Percentiles rank a stretch among this genome's conserved stretches.
These are phyloP conservation scores for Pugionium dolabratum DNA, from an alignment of 345 rosid species.

Conservation along the genomic window DNA sequence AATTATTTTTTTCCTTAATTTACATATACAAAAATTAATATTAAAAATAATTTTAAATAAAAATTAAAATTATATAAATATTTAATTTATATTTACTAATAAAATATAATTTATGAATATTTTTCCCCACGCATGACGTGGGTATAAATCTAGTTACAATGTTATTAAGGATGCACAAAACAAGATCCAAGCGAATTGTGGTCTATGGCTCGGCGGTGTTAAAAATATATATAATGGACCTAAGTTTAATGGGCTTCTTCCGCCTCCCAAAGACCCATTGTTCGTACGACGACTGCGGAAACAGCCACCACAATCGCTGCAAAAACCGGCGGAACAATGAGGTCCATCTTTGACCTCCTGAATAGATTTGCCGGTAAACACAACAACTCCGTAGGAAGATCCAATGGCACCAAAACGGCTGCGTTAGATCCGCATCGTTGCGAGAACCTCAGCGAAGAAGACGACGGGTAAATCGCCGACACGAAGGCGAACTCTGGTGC, in stretches of 20 bases:
- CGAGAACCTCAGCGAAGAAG: slow-evolving; percentile 45
- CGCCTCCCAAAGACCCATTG: slow-evolving; percentile 63
- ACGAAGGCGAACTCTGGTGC: slow-evolving; percentile 79
- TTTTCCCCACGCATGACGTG: too few relatives aligned
- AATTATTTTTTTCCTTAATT: too few relatives aligned
- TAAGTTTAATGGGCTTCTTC: slow-evolving; percentile 45
- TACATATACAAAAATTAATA: too few relatives aligned
- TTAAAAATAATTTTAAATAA: too few relatives aligned
- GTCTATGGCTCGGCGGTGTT: neutral
- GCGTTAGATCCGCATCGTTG: slow-evolving; percentile 50
- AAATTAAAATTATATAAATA: too few relatives aligned
- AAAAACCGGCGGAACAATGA: slow-evolving; percentile 74
- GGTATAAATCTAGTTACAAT: too few relatives aligned
- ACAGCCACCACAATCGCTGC: slow-evolving; percentile 82
- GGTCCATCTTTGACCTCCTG: slow-evolving; percentile 58
- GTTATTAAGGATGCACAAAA: slow-evolving; percentile 4
- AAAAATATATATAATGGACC: slow-evolving; percentile 7
- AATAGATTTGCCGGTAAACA: slow-evolving; percentile 70
- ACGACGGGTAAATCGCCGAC: slow-evolving; percentile 57
- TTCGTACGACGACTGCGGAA: slow-evolving; percentile 71
- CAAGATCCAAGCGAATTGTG: neutral
- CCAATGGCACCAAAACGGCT: slow-evolving; percentile 60
- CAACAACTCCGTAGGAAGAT: slow-evolving; percentile 56
- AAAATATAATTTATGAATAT: too few relatives aligned
- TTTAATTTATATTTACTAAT: too few relatives aligned